Base-by-base conservation (phyloP, 2,329 filamentous ascomycete genomes). In the Aciculosporium take region DNA sequence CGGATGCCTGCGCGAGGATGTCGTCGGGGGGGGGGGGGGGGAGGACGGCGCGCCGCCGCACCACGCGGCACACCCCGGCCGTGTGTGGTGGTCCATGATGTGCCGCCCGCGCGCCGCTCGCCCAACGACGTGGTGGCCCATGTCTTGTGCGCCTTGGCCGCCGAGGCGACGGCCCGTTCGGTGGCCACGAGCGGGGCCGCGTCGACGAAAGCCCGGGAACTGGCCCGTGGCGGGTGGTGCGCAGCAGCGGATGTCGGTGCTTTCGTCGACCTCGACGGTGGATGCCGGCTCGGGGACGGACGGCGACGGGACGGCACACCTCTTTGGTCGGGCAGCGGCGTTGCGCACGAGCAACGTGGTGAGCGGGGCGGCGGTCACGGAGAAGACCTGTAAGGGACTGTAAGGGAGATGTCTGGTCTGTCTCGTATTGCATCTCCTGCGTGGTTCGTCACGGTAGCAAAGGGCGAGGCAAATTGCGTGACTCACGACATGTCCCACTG, bases 211-310 rank as follows among this genome's bases (percentile, higher is more conserved):
- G 41, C 85, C 87, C 21, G 98, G 76, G 45, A 85, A 74, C 54
- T 83, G 74, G 47, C 91, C 91, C 20, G 87, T 95, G 2, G 89
- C 89, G 1, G 91, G 91, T 33, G 91, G 91, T 33, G 82, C 83
- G 59, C 91, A 91, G 64, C 85, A 93, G 63, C 85, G 83, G 45
- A 93, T 79, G 7, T 78, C 72, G 1, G 73, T 71, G 30, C 76
- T 77, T 13, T 76, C 78, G 1, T 74, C 57, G n/a, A 74, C 57
- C 12, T 78, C 67, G 28, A 86, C 66, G 27, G 74, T 67, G 37
- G 70, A 66, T 42, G 73, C 68, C 56, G 69, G 64, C 8, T 23
- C 42, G 40, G 76, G 74, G 48, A 72, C 60, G 56, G 75, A 73
- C n/a, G 82, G 80, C 32, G 71, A 53, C 5, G 74, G 68, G 24